Base-by-base conservation (phyloP, 192 early-diverging fungal species). In the Chytriomyces hyalinus region DNA sequence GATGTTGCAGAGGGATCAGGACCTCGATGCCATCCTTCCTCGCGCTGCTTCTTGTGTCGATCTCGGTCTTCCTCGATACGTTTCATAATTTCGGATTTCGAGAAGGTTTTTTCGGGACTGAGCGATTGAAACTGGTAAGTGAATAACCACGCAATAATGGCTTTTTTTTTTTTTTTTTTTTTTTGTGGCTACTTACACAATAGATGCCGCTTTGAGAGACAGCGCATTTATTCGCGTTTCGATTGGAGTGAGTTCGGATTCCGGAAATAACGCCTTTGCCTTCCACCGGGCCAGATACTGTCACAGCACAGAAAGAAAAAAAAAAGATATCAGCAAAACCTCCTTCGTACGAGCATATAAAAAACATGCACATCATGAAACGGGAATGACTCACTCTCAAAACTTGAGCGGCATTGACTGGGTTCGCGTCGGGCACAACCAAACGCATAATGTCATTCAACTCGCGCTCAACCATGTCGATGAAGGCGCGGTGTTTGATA, bases 61-160 rank as follows among this genome's bases (percentile, higher is more conserved):
- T 88, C 87, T 17, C 87, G 82, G 50, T 88, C 87, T 75, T 88
- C 87, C 59, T 88, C 87, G 10, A 88, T 88, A 6, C 85, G 77
- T 49, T 79, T 79, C 73, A 86, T 46, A 3, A 88, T 88, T 46
- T 88, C 83, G 67, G 82, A 73, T 48, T 84, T 71, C 64, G 74
- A 72, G 82, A 84, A 73, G 11, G 69, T 59, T 67, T 67, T 82
- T 8, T 73, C 80, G 9, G 80, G 63, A 10, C 82, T 80, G 43
- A 36, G 36, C 36, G 36, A 36, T 36, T 36, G 36, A 36, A 36
- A 36, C 4, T 36, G 36, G 36, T 36, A 4, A 36, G 36, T 36
- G 36, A 36, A 57, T 57, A 20, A n/a, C 20, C 53, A n/a, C n/a
- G 20, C 1, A 57, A n/a, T 57, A 3, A 13, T 57, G 13, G 20